These are phyloP conservation scores for Blastocrithidia nonstop DNA, from an alignment of 208 protist genomes.

Conservation along the genomic window DNA sequence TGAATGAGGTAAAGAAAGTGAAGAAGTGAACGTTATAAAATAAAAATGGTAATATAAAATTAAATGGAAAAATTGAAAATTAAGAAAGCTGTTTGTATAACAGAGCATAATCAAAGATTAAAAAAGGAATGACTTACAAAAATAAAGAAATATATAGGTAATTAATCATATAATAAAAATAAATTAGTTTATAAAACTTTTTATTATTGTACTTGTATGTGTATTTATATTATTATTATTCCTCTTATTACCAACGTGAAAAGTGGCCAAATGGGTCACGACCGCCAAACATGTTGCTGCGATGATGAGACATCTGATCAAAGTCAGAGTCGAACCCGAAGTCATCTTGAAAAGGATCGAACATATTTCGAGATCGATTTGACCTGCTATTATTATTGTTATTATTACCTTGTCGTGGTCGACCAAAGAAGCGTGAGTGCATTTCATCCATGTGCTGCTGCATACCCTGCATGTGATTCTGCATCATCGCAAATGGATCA, in stretches of 20 bases:
- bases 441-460: slow-evolving; percentile 8
- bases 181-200: slow-evolving; percentile 3
- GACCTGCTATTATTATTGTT: too few species aligned
- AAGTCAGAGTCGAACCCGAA: too few species aligned
- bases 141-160: neutral
- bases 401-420: too few species aligned
- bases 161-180: slow-evolving; percentile 8
- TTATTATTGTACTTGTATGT: slow-evolving; percentile 1
- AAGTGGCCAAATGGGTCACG: slow-evolving; percentile 10
- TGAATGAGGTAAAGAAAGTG: slow-evolving; percentile 3
- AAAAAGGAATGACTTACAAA: neutral
- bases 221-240: slow-evolving; percentile 1
- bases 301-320: slow-evolving; percentile 3
- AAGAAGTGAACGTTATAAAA: slow-evolving; percentile 7
- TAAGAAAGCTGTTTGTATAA: slow-evolving; percentile 1
- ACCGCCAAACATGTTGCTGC: slow-evolving; percentile 11
- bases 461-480: slow-evolving; percentile 8
- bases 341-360: too few species aligned
- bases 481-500: slow-evolving; percentile 13
- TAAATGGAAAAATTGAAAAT: slow-evolving; percentile 3
- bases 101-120: neutral
- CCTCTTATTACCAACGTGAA: neutral
- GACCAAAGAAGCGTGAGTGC: too few species aligned
- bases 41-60: slow-evolving; percentile 5
- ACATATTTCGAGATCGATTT: too few species aligned